Percentiles rank a stretch among this genome's conserved stretches.
Evolutionary conservation across 352 stramenopile genomes (phyloP).

Genomic region (Globisporangium middletonii): DNA sequence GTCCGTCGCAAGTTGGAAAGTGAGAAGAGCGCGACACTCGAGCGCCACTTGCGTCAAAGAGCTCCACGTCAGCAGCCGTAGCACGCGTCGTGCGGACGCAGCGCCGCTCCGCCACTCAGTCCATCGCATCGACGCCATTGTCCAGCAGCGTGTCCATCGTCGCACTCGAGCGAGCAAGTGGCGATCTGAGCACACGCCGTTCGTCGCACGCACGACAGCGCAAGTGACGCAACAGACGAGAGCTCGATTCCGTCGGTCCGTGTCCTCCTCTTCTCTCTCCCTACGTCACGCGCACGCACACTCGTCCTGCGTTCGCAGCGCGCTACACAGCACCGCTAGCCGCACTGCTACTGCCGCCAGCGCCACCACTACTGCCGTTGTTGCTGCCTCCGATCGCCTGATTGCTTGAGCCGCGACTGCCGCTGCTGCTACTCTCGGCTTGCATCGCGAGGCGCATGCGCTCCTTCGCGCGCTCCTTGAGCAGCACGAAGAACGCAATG

Average conservation of each 20-base stretch:
- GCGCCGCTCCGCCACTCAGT: neutral
- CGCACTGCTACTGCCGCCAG: too few species aligned
- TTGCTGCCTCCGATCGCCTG: too few species aligned
- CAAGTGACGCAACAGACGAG: neutral
- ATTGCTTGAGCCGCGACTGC: neutral
- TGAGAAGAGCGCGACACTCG: too few species aligned
- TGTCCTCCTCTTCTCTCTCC: neutral
- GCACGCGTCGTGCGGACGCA: neutral
- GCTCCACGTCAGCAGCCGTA: neutral
- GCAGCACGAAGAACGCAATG: slow-evolving; percentile 59
- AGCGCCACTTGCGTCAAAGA: neutral
- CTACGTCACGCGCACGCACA: neutral
- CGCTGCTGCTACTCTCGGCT: neutral
- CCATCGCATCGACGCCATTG: neutral
- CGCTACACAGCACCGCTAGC: too few species aligned
- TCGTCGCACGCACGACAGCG: too few species aligned
- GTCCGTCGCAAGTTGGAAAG: too few species aligned
- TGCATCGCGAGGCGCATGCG: slow-evolving; percentile 59
- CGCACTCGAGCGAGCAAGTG: neutral
- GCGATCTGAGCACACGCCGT: too few species aligned
- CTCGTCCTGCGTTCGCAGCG: too few species aligned
- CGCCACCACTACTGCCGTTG: too few species aligned
- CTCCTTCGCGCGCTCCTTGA: slow-evolving; percentile 70
- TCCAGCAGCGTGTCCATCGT: neutral
- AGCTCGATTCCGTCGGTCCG: neutral